Evolutionary conservation across 306 rosid genomes (phyloP), one percentile per base, ranked within the genome.

Genomic region (Astragalus membranaceus): DNA sequence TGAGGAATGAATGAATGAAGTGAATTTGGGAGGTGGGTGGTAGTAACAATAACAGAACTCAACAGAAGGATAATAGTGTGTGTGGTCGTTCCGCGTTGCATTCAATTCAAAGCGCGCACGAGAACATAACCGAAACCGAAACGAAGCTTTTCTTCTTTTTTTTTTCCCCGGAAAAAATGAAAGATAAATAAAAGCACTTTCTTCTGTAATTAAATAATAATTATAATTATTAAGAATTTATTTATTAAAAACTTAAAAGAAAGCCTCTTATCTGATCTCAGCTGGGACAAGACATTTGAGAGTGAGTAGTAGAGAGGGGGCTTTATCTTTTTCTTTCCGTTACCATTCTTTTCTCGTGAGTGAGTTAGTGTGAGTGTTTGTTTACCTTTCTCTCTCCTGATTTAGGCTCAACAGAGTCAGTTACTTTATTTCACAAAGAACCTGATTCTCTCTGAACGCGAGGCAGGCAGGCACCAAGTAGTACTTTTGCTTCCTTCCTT

Each of bases 361-460:
- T 50, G 26, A 11, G 30, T 26, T 1, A 26, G 0, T 51, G 3
- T 9, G 1, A 10, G 3, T 29, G 10, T 55, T 6, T 11, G 6
- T 48, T 30, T 44, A 12, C 41, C 12, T 29, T 33, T 17, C 74
- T 54, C n/a, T 57, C 2, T 57, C 10, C 30, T 17, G n/a, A 6
- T 58, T 54, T 49, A 47, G 15, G 52, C 46, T 49, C 9, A 26
- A 32, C 48, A 20, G 36, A 63, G 29, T 65, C 54, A 17, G 70
- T 68, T 77, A 47, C 74, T 61, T 50, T 64, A 48, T 62, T 47
- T 43, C 70, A 55, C 50, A 71, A 64, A 85, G 96, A 85, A 89
- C 83, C 91, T 74, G 89, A 85, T 87, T 80, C 96, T 84, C 93
- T 84, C 81, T 78, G 74, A 74, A 80, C 81, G 39, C 73, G 39